These are phyloP conservation scores for Thalassiosira mediterranea DNA, from an alignment of 352 stramenopile species.

Conservation along the genomic window DNA sequence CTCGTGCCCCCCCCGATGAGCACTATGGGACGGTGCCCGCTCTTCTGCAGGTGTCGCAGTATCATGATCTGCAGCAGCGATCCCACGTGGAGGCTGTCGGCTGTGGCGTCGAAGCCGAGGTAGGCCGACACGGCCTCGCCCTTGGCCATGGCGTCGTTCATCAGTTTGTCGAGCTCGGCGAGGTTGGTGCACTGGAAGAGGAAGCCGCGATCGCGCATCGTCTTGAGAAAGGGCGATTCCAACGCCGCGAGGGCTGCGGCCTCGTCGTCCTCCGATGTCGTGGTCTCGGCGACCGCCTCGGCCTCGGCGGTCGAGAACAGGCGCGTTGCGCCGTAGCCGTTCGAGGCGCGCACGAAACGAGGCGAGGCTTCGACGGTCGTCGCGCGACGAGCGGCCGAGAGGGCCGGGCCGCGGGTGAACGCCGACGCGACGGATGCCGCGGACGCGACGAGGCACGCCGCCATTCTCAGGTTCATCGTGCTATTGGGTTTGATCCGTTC, in stretches of 20 bases:
- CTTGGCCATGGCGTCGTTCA: slow-evolving; percentile 46
- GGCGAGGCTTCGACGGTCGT: background rate
- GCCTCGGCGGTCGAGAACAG: background rate
- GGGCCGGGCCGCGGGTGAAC: slow-evolving; percentile 2
- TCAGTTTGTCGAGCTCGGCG: slow-evolving; percentile 72
- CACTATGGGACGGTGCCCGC: slow-evolving; percentile 90
- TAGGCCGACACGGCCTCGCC: slow-evolving; percentile 73
- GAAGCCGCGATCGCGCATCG: slow-evolving; percentile 84
- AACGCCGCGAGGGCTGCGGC: slow-evolving; percentile 54
- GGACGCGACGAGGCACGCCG: slow-evolving; percentile 17
- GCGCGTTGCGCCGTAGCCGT: background rate
- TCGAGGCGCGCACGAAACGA: background rate
- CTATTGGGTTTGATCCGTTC: no score
- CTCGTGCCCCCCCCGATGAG: slow-evolving; percentile 86
- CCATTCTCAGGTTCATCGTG: slow-evolving; percentile 49
- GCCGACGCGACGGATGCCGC: slow-evolving; percentile 10
- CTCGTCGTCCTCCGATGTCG: background rate
- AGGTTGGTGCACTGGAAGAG: slow-evolving; percentile 88
- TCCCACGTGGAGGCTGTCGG: slow-evolving; percentile 82
- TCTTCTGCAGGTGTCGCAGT: slow-evolving; percentile 85
- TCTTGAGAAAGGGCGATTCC: slow-evolving; percentile 73
- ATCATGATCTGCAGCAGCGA: slow-evolving; percentile 88
- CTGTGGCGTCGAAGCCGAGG: slow-evolving; percentile 88
- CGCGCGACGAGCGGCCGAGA: background rate
- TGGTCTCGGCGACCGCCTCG: background rate